Percentiles rank a stretch among this genome's conserved stretches.
Conservation (phyloP, 2,329 filamentous ascomycete species). For the Aureobasidium sp. region DNA sequence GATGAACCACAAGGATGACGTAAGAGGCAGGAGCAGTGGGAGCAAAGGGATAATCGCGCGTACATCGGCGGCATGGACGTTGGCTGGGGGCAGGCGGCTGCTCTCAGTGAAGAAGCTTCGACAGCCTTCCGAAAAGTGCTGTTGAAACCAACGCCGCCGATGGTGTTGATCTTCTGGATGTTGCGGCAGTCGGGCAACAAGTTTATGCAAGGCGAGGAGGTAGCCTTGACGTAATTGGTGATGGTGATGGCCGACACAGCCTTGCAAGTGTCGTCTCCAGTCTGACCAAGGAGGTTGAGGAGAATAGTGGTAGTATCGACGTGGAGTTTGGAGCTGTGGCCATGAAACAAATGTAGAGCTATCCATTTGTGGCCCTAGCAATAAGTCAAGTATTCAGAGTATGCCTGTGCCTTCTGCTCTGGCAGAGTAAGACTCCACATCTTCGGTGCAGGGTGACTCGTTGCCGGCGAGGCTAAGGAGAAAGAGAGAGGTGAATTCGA, state of each 20-base stretch:
- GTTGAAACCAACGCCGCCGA: conserved; percentile 23
- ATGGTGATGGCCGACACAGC: conserved; percentile 24
- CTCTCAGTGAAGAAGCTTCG: conserved; percentile 31
- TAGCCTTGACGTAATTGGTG: conserved; percentile 25
- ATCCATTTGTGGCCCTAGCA: too few species aligned
- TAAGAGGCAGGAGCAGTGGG: too few species aligned
- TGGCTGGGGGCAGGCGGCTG: conserved; percentile 25
- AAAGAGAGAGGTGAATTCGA: too few species aligned
- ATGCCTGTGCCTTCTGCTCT: too few species aligned
- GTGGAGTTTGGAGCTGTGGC: conserved; percentile 18
- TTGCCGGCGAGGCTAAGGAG: too few species aligned
- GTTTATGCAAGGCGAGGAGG: conserved; percentile 26
- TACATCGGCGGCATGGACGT: conserved; percentile 11
- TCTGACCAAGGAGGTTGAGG: conserved; percentile 27
- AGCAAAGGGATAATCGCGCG: too few species aligned
- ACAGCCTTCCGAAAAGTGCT: conserved; percentile 27
- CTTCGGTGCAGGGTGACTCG: too few species aligned
- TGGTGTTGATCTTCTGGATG: conserved; percentile 25
- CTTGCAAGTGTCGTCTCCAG: conserved; percentile 19
- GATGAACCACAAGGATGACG: too few species aligned
- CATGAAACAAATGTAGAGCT: too few species aligned
- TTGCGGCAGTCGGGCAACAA: conserved; percentile 27
- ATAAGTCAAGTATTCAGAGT: too few species aligned
- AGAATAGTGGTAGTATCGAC: conserved; percentile 28
- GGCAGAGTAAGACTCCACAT: too few species aligned